phyloP scores from a whole-genome alignment of 2,329 filamentous ascomycete genomes.

The Clarireedia homoeocarpa region DNA sequence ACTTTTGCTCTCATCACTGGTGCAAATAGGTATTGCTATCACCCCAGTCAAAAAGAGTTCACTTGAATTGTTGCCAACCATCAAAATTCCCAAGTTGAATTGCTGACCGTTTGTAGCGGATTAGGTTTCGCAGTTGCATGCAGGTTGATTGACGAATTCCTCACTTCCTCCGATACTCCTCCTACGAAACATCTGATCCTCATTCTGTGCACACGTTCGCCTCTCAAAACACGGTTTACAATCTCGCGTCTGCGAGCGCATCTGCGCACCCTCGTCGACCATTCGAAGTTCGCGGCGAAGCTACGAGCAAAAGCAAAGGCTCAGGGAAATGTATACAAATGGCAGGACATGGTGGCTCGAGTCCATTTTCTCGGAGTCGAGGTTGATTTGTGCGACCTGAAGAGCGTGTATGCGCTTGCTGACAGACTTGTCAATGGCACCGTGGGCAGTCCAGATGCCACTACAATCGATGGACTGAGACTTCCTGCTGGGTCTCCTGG shows the following conservation, averaged over 20 bases:
- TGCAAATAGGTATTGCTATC: constrained; percentile 67
- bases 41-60: background rate
- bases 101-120: constrained; percentile 52
- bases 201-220: constrained; percentile 74
- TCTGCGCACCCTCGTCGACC: constrained; percentile 39
- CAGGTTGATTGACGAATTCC: constrained; percentile 85
- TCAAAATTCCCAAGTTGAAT: background rate
- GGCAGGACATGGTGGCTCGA: constrained; percentile 38
- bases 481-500: constrained; percentile 28
- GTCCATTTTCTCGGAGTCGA: constrained; percentile 52
- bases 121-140: constrained; percentile 78
- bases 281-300: constrained; percentile 43
- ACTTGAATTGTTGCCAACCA: background rate
- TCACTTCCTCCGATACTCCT: constrained; percentile 57
- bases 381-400: constrained; percentile 53
- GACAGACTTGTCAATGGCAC: constrained; percentile 28
- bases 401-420: constrained; percentile 34
- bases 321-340: constrained; percentile 42
- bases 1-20: constrained; percentile 70
- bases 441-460: constrained; percentile 27
- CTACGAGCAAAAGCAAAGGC: constrained; percentile 42
- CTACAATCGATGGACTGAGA: constrained; percentile 24
- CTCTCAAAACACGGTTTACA: constrained; percentile 67
- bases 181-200: constrained; percentile 64
- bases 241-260: constrained; percentile 56